Percentiles rank a stretch among this genome's conserved stretches.
phyloP scores from a whole-genome alignment of 2,329 filamentous ascomycete genomes.

The Colletotrichum aenigma region DNA sequence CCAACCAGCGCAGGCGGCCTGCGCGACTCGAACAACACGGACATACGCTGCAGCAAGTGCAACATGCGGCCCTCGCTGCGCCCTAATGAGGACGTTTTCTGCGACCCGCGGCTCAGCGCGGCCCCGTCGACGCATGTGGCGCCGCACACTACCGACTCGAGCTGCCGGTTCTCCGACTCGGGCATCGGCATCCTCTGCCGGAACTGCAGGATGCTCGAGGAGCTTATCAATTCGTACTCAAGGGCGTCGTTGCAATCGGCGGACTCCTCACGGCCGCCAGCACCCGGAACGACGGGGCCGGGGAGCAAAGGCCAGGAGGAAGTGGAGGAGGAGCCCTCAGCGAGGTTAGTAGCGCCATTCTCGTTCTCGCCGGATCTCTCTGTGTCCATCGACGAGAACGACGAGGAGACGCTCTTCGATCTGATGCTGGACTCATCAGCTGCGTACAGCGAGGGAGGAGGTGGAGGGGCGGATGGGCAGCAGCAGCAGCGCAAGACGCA shows the following conservation, averaged over 20 bases:
- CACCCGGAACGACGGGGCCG: not conserved
- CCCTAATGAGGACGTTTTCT: not conserved
- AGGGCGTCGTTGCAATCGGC: constrained; percentile 1
- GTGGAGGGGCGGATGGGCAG: not conserved
- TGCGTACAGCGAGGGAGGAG: constrained; percentile 1
- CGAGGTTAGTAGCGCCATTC: not conserved
- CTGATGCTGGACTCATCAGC: constrained; percentile 9
- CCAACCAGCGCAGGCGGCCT: constrained; percentile 3
- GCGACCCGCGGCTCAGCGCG: not conserved
- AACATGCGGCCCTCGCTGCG: constrained; percentile 14
- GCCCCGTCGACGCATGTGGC: not conserved
- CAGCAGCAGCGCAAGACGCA: not conserved
- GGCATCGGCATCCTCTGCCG: constrained; percentile 13
- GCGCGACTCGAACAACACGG: not conserved
- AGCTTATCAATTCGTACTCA: constrained; percentile 17
- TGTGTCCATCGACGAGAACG: constrained; percentile 1
- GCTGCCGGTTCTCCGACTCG: constrained; percentile 14
- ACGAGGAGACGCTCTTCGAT: constrained; percentile 16
- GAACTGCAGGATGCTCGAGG: constrained; percentile 14
- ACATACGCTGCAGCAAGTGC: constrained; percentile 17
- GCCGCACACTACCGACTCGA: not conserved
- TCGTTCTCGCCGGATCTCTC: constrained; percentile 2
- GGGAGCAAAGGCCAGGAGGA: too few species aligned
- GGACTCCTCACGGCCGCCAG: not conserved
- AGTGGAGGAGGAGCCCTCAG: not conserved